These are phyloP conservation scores for Funneliformis mosseae DNA, from an alignment of 192 early-diverging fungal genomes.

Conservation along the genomic window DNA sequence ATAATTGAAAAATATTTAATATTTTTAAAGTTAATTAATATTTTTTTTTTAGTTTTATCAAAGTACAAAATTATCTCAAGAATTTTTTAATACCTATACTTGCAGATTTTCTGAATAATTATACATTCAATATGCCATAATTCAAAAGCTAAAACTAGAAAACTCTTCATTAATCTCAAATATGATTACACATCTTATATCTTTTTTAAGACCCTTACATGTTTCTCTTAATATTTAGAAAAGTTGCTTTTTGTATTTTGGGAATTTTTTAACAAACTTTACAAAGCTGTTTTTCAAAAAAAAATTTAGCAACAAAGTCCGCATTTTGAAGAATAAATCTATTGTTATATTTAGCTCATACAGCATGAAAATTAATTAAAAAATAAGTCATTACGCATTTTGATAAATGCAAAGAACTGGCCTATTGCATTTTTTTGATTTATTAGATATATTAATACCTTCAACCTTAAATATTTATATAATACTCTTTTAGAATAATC, in stretches of 20 bases:
- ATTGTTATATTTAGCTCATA: neutral
- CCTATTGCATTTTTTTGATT: neutral
- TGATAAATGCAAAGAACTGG: neutral
- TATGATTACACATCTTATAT: neutral
- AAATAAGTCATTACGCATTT: neutral
- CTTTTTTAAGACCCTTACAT: constrained; percentile 15
- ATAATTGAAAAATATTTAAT: neutral
- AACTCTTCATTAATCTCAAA: neutral
- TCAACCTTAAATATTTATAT: neutral
- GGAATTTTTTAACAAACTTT: neutral
- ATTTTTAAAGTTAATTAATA: too few relatives aligned
- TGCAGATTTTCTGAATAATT: neutral
- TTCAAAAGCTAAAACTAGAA: neutral
- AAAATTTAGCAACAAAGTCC: neutral
- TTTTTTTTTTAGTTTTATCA: too few relatives aligned
- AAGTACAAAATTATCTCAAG: too few relatives aligned
- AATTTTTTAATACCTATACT: neutral
- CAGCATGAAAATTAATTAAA: neutral
- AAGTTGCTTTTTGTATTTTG: neutral
- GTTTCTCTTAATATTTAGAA: neutral
- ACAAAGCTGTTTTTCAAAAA: neutral
- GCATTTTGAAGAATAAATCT: neutral
- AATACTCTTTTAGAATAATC: neutral
- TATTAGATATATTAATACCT: constrained; percentile 6
- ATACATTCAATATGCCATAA: neutral